Base-by-base conservation (phyloP, 768 basidiomycete genomes). In the Boletellus ananas region DNA sequence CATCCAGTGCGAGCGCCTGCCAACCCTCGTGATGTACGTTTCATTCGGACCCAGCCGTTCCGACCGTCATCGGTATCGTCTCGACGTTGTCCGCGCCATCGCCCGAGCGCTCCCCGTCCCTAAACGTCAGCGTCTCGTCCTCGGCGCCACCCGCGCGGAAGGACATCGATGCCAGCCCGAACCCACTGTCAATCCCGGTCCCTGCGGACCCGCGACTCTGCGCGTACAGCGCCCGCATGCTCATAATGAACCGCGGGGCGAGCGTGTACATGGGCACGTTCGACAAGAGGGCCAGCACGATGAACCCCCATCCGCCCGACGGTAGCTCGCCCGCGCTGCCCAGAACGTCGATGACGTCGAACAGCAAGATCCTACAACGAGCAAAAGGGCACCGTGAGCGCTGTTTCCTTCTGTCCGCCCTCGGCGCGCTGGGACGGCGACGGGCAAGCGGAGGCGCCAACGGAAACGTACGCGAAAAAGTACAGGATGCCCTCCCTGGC, bases 401-500 rank as follows among this genome's bases (percentile, higher is more conserved):
- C 29, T 29, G 9, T 11, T 2, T 9, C 25, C 25, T 8, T 27
- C 29, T 5, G 23, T 25, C 23, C 23, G 23, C 7, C 23, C 23
- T 25, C 2, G 23, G 40, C 17, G 10, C 27, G 40, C 25, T 14
- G 4, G 14, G 23, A 18, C 6, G 18, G 21, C 4, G 8, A 9
- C 5, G 16, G 8, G 8, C 23, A 2, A 4, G 10, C 13, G 21
- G 20, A 23, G 1, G 23, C 17, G 23, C 23, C 5, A 25, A 25
- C 23, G 29, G 29, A 29, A 3, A 45, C 53, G 13, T 47, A 56
- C 54, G 36, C 21, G 12, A 51, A 13, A 14, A 56, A 56, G 39
- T 58, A 58, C 16, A 56, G 11, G 18, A 51, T 20, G 6, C 56
- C 50, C 23, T 58, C 35, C 21, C 31, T 23, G 12, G 43, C 21